Evolutionary conservation across 2,329 filamentous ascomycete species (phyloP), one percentile per base, ranked within the genome.

Genomic region (Cyphellophora attinorum): DNA sequence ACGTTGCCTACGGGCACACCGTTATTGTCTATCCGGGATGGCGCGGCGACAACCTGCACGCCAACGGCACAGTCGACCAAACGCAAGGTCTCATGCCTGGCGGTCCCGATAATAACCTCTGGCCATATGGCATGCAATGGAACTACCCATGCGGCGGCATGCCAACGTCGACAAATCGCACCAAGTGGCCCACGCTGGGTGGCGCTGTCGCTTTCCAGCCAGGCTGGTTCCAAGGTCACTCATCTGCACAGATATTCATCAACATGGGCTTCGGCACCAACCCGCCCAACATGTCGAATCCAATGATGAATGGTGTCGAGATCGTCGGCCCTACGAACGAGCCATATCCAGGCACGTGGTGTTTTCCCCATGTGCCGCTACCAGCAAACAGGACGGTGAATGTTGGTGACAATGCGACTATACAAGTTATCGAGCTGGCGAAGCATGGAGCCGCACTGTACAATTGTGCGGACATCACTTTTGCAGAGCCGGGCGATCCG

Each of bases 101-200:
- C 12, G 49, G 55, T 21, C 68, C 69, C 35, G 62, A 60, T 14
- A 62, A 64, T 11, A 51, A 55, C 12, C 53, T 61, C 1, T 91
- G 76, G 49, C 86, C 86, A 2, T 93, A 83, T 48, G 88, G 86
- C 61, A 89, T 91, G 83, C 82, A 93, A 65, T 95, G 86, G 86
- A 77, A 79, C 57, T 94, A 93, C 66, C 86, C 88, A 59, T 95
- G 86, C 56, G 91, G 91, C 39, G 91, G 91, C 42, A 77, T 89
- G 65, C 67, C 68, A 30, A 72, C 75, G 23, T 82, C 84, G 0
- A 70, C 61, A 29, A 96, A 98, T 63, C 78, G 89, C 43, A 94
- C 91, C 11, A 84, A 81, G 63, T 96, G 91, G 91, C 88, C 91
- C 11, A 71, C 85, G 32, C 74, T 64, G 18, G 91, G 91, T 48